Evolutionary conservation across 2,329 filamentous ascomycete species (phyloP), one percentile per base, ranked within the genome.

Genomic region (Trichothecium sympodiale): DNA sequence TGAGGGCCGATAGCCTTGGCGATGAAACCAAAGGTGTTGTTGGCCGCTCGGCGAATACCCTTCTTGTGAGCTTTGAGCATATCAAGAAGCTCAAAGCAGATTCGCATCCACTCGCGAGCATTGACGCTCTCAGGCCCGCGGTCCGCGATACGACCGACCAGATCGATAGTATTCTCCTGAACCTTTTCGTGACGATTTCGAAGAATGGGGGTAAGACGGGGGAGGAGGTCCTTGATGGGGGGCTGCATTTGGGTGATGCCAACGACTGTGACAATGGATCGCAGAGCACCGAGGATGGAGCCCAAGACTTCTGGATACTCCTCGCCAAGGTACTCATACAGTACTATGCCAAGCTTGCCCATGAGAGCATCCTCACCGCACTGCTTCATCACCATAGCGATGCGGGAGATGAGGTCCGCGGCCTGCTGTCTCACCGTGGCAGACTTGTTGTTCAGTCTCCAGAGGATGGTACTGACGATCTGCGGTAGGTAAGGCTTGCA

Each of bases 51-150:
- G 45, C 91, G 83, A 48, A 98, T 98, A 45, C 91, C 93, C 71
- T 98, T 98, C 65, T 98, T 98, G 69, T 98, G 91, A 6, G 91
- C 91, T 63, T 98, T 98, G 51, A 98, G 75, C 91, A 98, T 98
- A 62, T 98, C 91, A 20, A 98, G 77, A 36, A 98, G 69, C 65
- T 98, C 91, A 60, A 98, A 98, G 64, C 91, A 98, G 57, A 98
- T 98, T 56, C 91, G 80, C 93, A 98, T 98, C 91, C 91, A 98
- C 61, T 98, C 91, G 52, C 91, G 77, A 12, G 91, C 88, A 54
- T 94, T 94, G 55, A 98, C 91, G 43, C 83, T 89, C 60, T 98
- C 91, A 2, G 91, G 88, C 1, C 91, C 93, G 46, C 91, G 83
- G 60, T 98, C 91, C 13, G 93, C 91, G 48, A 98, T 96, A 69